These are phyloP conservation scores for Hanseniaspora hatyaiensis DNA, from an alignment of 805 yeast species.

Conservation along the genomic window DNA sequence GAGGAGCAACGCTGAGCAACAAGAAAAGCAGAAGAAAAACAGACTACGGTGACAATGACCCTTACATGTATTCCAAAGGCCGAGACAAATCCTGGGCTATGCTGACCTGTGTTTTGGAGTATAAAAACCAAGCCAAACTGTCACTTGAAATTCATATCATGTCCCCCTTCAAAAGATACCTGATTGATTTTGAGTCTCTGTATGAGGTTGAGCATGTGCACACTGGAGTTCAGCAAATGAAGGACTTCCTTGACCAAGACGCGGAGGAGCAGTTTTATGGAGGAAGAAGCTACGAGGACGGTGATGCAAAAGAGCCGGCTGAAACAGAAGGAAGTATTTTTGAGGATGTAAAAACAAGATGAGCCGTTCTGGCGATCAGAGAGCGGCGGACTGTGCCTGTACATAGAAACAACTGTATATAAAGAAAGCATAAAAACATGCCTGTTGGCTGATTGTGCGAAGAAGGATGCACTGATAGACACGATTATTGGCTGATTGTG, in stretches of 20 bases:
- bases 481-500: too few relatives aligned
- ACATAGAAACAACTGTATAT: too few relatives aligned
- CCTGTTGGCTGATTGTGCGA: too few relatives aligned
- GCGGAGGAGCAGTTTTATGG: background rate
- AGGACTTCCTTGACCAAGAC: constrained; percentile 1
- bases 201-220: constrained; percentile 6
- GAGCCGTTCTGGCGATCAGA: too few relatives aligned
- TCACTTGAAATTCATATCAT: constrained; percentile 8
- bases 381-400: too few relatives aligned
- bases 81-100: constrained; percentile 13
- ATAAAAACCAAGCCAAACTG: background rate
- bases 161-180: constrained; percentile 11
- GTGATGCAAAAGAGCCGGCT: too few relatives aligned
- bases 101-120: background rate
- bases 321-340: constrained; percentile 12
- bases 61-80: constrained; percentile 5
- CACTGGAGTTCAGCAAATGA: background rate
- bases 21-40: background rate
- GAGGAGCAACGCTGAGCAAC: background rate
- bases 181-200: constrained; percentile 11
- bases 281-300: background rate
- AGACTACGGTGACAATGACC: too few relatives aligned
- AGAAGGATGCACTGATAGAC: too few relatives aligned
- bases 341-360: background rate
- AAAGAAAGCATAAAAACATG: too few relatives aligned